These are phyloP conservation scores for Neonectria ditissima DNA, from an alignment of 2,329 filamentous ascomycete genomes.

Conservation along the genomic window DNA sequence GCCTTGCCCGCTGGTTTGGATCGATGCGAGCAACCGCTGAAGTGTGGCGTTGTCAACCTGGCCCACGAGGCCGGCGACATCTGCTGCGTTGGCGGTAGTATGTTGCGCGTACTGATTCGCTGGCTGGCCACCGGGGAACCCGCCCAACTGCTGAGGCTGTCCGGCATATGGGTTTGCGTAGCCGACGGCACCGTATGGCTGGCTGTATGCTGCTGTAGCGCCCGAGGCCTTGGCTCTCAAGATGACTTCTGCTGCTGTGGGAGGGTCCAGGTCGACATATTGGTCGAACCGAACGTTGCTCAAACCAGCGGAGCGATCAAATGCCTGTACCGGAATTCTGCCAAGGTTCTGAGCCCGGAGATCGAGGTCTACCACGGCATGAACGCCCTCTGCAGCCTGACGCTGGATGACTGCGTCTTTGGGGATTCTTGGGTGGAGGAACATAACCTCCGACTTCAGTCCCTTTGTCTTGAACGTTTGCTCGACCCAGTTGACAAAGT, in stretches of 20 bases:
- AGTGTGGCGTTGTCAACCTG: conserved; percentile 76
- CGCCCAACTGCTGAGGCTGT: conserved; percentile 45
- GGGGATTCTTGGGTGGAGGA: conserved; percentile 80
- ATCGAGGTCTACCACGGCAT: conserved; percentile 84
- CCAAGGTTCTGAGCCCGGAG: conserved; percentile 74
- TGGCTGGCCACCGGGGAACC: conserved; percentile 43
- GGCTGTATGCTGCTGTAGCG: conserved; percentile 44
- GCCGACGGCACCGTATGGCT: conserved; percentile 45
- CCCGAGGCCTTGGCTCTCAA: conserved; percentile 71
- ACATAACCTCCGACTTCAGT: conserved; percentile 82
- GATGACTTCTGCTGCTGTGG: conserved; percentile 84
- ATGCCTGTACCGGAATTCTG: conserved; percentile 85
- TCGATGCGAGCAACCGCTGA: conserved; percentile 75
- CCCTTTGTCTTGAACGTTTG: conserved; percentile 77
- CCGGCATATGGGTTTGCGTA: conserved; percentile 50
- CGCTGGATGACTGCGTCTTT: conserved; percentile 84
- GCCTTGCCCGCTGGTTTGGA: conserved; percentile 53
- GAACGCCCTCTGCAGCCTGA: conserved; percentile 89
- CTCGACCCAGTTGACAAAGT: conserved; percentile 88
- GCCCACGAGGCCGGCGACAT: conserved; percentile 74
- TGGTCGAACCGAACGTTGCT: conserved; percentile 86
- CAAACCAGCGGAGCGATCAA: conserved; percentile 80
- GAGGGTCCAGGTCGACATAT: conserved; percentile 84
- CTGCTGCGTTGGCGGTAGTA: conserved; percentile 53
- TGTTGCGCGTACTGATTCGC: conserved; percentile 51